Conservation (phyloP, 2,329 filamentous ascomycete genomes). For the Harringtonia aguacate region DNA sequence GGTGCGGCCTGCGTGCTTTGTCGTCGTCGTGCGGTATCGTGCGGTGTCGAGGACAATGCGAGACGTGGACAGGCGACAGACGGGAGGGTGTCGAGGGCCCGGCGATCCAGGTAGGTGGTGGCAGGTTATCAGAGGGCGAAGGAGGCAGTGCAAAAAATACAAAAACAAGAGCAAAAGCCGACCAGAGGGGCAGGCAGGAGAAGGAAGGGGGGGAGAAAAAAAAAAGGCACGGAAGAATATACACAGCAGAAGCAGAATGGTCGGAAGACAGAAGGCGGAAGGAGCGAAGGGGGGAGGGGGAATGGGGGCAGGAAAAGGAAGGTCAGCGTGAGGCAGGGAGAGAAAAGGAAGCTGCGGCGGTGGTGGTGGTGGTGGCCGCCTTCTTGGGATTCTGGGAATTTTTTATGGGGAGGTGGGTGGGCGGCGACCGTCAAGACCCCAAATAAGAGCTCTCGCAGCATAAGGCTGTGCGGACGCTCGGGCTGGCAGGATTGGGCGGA, state of each 20-base stretch:
- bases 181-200: neutral
- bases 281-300: neutral
- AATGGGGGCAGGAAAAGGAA: neutral
- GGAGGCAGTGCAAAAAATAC: neutral
- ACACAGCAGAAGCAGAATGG: neutral
- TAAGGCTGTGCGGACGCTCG: constrained; percentile 6
- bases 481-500: constrained; percentile 2
- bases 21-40: neutral
- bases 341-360: neutral
- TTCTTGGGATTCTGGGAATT: neutral
- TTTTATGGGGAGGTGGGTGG: constrained; percentile 2
- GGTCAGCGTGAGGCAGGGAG: neutral
- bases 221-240: neutral
- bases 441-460: neutral
- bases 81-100: neutral
- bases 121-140: neutral
- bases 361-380: neutral
- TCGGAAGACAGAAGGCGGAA: neutral
- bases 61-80: neutral
- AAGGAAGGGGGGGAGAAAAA: neutral
- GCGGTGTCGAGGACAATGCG: neutral
- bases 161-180: constrained; percentile 13
- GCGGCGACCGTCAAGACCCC: neutral
- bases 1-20: neutral
- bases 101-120: too few relatives aligned